A percentile compares a stretch with the other conserved stretches of the same genome.
These are phyloP conservation scores for Solanum bukasovii DNA, from an alignment of 257 asterid genomes.

Conservation along the genomic window DNA sequence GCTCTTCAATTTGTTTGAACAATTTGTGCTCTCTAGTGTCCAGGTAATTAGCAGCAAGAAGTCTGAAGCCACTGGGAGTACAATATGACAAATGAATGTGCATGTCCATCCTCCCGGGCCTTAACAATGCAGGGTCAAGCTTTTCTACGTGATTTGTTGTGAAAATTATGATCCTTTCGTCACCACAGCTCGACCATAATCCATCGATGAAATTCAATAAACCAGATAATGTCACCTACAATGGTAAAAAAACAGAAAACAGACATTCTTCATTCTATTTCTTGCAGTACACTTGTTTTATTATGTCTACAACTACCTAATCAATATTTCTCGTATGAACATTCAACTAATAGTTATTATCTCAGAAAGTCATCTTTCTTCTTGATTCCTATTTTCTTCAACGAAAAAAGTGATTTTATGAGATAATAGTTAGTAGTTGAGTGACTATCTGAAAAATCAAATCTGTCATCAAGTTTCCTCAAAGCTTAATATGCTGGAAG, in stretches of 20 bases:
- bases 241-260: background rate
- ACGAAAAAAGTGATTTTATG: background rate
- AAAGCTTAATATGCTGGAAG: background rate
- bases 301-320: background rate
- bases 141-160: conserved; percentile 56
- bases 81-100: conserved; percentile 66
- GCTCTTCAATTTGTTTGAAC: conserved; percentile 36
- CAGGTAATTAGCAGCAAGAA: conserved; percentile 45
- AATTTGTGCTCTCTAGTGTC: conserved; percentile 24
- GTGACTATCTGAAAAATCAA: background rate
- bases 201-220: conserved; percentile 60
- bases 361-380: background rate
- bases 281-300: background rate
- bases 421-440: background rate
- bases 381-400: background rate
- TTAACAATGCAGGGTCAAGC: conserved; percentile 54
- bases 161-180: conserved; percentile 58
- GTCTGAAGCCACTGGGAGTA: conserved; percentile 44
- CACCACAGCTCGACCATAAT: conserved; percentile 68
- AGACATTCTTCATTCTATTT: background rate
- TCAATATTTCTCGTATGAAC: background rate
- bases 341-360: too few species aligned
- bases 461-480: background rate
- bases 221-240: conserved; percentile 57
- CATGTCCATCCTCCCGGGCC: conserved; percentile 73